A percentile compares a stretch with the other conserved stretches of the same genome.
These are phyloP conservation scores for Lasiodiplodia sp. DNA, from an alignment of 2,329 filamentous ascomycete genomes.

Conservation along the genomic window DNA sequence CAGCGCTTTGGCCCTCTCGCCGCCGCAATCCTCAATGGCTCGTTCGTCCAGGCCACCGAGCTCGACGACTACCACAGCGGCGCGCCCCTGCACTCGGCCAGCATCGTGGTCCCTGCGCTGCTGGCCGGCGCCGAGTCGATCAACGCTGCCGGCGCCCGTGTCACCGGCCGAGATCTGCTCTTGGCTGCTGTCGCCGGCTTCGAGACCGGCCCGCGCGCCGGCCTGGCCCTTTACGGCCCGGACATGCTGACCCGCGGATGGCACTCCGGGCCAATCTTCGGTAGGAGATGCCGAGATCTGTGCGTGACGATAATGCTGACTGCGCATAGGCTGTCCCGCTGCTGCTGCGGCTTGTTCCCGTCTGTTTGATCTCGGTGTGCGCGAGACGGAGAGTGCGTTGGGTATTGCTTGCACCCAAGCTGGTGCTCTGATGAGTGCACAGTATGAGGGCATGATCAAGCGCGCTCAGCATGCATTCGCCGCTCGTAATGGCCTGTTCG, in stretches of 20 bases:
- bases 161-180: slow-evolving; percentile 42
- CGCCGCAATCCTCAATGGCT: slow-evolving; percentile 52
- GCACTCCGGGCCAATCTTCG: slow-evolving; percentile 52
- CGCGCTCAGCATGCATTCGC: slow-evolving; percentile 58
- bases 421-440: slow-evolving; percentile 51
- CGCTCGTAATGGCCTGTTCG: slow-evolving; percentile 53
- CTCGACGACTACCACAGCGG: slow-evolving; percentile 54
- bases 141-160: not conserved
- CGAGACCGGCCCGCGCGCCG: slow-evolving; percentile 50
- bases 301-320: not conserved
- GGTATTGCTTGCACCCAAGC: slow-evolving; percentile 53
- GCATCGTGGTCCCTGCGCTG: slow-evolving; percentile 50
- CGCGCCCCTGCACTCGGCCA: slow-evolving; percentile 51
- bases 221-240: slow-evolving; percentile 46
- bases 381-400: slow-evolving; percentile 45
- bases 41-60: slow-evolving; percentile 55
- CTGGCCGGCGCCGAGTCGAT: slow-evolving; percentile 44
- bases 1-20: slow-evolving; percentile 39
- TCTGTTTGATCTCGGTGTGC: slow-evolving; percentile 41
- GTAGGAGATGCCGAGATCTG: not conserved
- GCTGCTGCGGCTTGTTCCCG: slow-evolving; percentile 43
- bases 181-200: slow-evolving; percentile 49
- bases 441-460: slow-evolving; percentile 54
- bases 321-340: slow-evolving; percentile 40
- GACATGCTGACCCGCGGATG: slow-evolving; percentile 51